A percentile compares a stretch with the other conserved stretches of the same genome.
Conservation (phyloP, 495 filamentous ascomycete species). For the Viridothelium virens region DNA sequence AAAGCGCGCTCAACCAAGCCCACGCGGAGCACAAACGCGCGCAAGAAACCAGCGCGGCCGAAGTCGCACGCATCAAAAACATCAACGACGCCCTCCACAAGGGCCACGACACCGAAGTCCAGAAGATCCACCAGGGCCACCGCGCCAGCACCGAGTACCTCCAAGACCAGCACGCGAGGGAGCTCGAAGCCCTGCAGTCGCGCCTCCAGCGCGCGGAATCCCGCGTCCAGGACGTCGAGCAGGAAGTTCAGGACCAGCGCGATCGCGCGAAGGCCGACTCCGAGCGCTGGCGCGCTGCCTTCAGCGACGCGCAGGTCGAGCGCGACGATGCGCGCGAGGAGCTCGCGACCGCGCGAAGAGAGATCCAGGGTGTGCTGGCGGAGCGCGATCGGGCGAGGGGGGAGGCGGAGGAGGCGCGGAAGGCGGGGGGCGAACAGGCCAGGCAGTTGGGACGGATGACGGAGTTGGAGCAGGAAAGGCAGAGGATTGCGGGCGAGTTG, state of each 20-base stretch:
- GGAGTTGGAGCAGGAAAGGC: background rate
- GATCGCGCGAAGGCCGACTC: slow-evolving; percentile 19
- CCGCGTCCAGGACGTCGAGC: slow-evolving; percentile 6
- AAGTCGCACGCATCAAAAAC: slow-evolving; percentile 57
- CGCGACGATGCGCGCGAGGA: slow-evolving; percentile 26
- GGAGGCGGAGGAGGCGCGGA: slow-evolving; percentile 17
- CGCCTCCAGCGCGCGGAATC: slow-evolving; percentile 17
- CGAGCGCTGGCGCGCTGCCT: slow-evolving; percentile 18
- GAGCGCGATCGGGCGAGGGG: slow-evolving; percentile 13
- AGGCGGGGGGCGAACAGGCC: slow-evolving; percentile 18
- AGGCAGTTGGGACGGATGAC: slow-evolving; percentile 15
- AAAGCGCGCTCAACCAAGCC: slow-evolving; percentile 66
- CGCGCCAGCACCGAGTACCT: slow-evolving; percentile 33
- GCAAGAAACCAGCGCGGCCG: slow-evolving; percentile 57
- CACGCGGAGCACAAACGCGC: slow-evolving; percentile 65
- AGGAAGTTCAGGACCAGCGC: slow-evolving; percentile 7
- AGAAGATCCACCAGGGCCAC: slow-evolving; percentile 29
- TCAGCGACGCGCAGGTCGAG: slow-evolving; percentile 23
- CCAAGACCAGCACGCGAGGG: slow-evolving; percentile 41
- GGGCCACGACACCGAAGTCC: slow-evolving; percentile 53
- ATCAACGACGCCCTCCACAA: slow-evolving; percentile 65
- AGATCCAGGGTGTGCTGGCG: slow-evolving; percentile 20
- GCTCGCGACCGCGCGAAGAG: slow-evolving; percentile 23
- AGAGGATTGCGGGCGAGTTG: background rate
- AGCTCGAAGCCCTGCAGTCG: slow-evolving; percentile 23